These are phyloP conservation scores for Phytopythium vexans DNA, from an alignment of 352 stramenopile species.

Conservation along the genomic window DNA sequence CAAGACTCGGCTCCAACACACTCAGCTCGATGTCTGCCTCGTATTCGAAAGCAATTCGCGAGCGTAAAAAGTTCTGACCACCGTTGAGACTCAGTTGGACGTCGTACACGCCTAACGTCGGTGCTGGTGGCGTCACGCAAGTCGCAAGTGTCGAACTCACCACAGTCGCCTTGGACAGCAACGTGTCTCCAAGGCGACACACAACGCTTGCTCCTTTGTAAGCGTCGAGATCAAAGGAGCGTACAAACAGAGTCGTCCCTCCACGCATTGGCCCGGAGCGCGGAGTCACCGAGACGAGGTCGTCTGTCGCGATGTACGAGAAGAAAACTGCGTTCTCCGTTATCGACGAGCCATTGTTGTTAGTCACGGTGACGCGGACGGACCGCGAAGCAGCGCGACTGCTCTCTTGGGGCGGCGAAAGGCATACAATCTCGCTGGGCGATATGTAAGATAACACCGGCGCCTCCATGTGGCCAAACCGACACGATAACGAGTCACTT, in stretches of 20 bases:
- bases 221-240: conserved; percentile 61
- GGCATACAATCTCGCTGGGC: conserved; percentile 64
- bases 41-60: conserved; percentile 44
- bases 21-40: conserved; percentile 38
- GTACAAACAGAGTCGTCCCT: conserved; percentile 51
- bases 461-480: conserved; percentile 62
- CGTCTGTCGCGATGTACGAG: conserved; percentile 53
- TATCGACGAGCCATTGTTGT: conserved; percentile 49
- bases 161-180: conserved; percentile 17
- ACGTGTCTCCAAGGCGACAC: conserved; percentile 52
- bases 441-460: conserved; percentile 69
- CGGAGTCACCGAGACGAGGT: conserved; percentile 59
- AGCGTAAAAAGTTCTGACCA: conserved; percentile 39
- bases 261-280: conserved; percentile 40
- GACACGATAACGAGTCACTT: conserved; percentile 51
- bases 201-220: conserved; percentile 17
- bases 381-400: conserved; percentile 22
- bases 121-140: conserved; percentile 39
- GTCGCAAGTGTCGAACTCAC: conserved; percentile 35
- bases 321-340: conserved; percentile 77
- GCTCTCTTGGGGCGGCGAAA: conserved; percentile 38
- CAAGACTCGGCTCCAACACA: conserved; percentile 45
- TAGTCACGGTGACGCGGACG: conserved; percentile 57
- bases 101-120: conserved; percentile 15
- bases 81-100: conserved; percentile 65